These are phyloP conservation scores for Ustulina deusta DNA, from an alignment of 2,329 filamentous ascomycete genomes.

Conservation along the genomic window DNA sequence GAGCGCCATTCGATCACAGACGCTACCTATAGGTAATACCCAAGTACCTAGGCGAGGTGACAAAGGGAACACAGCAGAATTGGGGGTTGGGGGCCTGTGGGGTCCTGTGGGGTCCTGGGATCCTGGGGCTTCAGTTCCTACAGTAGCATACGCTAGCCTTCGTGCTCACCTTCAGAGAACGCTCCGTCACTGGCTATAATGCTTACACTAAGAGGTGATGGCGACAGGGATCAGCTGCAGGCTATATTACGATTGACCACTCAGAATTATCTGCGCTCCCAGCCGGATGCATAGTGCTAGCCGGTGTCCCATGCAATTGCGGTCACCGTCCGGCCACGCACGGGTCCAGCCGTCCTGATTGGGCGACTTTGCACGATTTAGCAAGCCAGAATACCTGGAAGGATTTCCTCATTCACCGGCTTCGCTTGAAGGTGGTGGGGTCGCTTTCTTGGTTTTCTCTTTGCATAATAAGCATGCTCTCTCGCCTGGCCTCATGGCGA, in stretches of 20 bases:
- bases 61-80: constrained; percentile 19
- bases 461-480: not conserved
- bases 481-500: constrained; percentile 16
- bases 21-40: not conserved
- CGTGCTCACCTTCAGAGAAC: constrained; percentile 31
- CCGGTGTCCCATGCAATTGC: constrained; percentile 5
- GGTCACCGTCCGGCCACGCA: constrained; percentile 16
- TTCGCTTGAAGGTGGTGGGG: constrained; percentile 19
- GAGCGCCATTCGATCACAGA: constrained; percentile 16
- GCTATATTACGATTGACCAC: constrained; percentile 30
- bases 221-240: constrained; percentile 34
- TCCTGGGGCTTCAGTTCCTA: constrained; percentile 5
- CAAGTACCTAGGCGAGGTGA: constrained; percentile 18
- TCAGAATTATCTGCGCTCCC: constrained; percentile 18
- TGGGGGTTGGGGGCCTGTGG: constrained; percentile 26
- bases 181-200: constrained; percentile 32
- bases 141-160: constrained; percentile 8
- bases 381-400: constrained; percentile 10
- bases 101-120: constrained; percentile 20
- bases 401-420: constrained; percentile 32
- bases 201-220: constrained; percentile 35
- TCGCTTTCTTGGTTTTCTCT: constrained; percentile 20
- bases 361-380: constrained; percentile 12
- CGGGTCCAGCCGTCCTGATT: constrained; percentile 35
- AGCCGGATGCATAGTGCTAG: constrained; percentile 27